Base-by-base conservation (phyloP, 2,329 filamentous ascomycete species). In the Cryphonectria parasitica region DNA sequence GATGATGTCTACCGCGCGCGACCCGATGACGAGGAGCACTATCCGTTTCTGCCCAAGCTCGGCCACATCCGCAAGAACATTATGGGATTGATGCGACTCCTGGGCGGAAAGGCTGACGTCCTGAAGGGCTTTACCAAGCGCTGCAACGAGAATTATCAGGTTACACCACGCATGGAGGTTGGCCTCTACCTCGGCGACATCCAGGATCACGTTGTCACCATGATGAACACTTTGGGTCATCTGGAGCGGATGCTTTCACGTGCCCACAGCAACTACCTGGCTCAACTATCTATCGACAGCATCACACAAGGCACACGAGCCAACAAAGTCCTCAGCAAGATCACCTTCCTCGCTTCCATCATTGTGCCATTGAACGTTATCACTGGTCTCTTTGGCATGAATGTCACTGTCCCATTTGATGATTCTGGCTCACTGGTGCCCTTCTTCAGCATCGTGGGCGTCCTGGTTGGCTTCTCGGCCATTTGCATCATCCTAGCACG, bases 181-280 rank as follows among this genome's bases (percentile, higher is more conserved):
- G 96, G 95, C 31, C 89, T 99, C 77, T 99, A 99, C 79, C 88
- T 99, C 49, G 94, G 94, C 77, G 96, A 99, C 82, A 98, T 99
- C 74, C 96, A 99, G 81, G 96, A 99, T 82, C 96, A 99, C 87
- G 95, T 99, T 67, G 94, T 99, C 71, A 99, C 96, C 62, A 98
- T 98, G 95, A 97, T 97, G 88, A 96, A 93, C 75, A 99, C 97
- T 81, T 82, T 99, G 76, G 90, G 90, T 0, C 96, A 99, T 79
- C 98, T 97, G 76, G 96, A 99, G 80, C 98, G 98, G 86, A 98
- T 99, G 87, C 87, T 99, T 65, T 95, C 92, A 39, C 92, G 96
- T 31, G 92, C 93, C 2, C 96, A 99, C 83, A 93, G 92, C 84
- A 99, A 98, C 80, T 98, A 99, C 78, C 87, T 99, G 52, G 95